Evolutionary conservation across 139 green algal species (phyloP).

Genomic region (Picochlorum costavermella): DNA sequence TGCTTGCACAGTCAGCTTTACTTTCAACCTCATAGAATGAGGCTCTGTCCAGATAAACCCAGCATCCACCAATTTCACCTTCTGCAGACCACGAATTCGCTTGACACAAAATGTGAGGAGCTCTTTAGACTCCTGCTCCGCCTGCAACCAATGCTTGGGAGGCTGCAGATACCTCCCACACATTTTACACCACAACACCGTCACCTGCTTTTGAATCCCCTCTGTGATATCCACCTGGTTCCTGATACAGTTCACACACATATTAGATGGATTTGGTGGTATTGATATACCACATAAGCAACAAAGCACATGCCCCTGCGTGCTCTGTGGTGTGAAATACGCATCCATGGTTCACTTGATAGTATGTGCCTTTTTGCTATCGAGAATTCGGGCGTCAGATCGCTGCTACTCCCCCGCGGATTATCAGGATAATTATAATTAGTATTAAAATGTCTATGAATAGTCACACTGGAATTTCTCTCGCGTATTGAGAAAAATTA

Average conservation of each 20-base stretch:
- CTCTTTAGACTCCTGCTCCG: conserved; percentile 90
- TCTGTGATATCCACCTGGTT: conserved; percentile 97
- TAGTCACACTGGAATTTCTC: no score
- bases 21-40: conserved; percentile 91
- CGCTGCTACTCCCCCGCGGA: no score
- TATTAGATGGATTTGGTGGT: conserved; percentile 87
- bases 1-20: conserved; percentile 88
- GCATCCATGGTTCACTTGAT: background rate
- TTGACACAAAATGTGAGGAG: conserved; percentile 96
- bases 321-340: conserved; percentile 46
- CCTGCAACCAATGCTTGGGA: conserved; percentile 87
- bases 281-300: conserved; percentile 91
- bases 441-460: no score
- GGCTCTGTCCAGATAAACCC: conserved; percentile 99
- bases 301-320: conserved; percentile 76
- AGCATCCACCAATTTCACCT: conserved; percentile 96
- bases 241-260: conserved; percentile 97
- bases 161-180: conserved; percentile 93
- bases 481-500: no score
- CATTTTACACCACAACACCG: conserved; percentile 81
- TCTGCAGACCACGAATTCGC: conserved; percentile 76
- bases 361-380: no score
- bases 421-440: no score
- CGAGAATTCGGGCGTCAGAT: no score
- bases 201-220: conserved; percentile 86